phyloP scores from a whole-genome alignment of 2,329 filamentous ascomycete genomes.

The Pseudogymnoascus sp. region DNA sequence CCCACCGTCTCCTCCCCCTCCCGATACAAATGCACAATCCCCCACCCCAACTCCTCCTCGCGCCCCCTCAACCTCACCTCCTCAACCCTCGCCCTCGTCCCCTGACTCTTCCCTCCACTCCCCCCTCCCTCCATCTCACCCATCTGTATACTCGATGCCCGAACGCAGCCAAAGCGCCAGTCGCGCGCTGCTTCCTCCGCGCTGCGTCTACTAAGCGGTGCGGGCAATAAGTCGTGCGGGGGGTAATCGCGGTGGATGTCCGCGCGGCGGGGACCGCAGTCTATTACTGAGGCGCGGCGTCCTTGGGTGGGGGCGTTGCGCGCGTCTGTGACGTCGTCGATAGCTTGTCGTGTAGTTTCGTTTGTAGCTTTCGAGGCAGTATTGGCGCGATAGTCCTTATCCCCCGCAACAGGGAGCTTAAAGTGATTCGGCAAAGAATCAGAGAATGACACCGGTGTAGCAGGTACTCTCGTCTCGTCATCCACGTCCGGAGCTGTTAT shows the following conservation, averaged over 20 bases:
- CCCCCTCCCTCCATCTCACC: slow-evolving; percentile 30
- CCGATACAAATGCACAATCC: slow-evolving; percentile 87
- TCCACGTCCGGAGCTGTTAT: neutral
- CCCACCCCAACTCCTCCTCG: slow-evolving; percentile 79
- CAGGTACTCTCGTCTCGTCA: neutral
- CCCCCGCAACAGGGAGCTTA: neutral
- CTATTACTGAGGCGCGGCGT: slow-evolving; percentile 34
- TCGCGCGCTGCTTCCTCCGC: slow-evolving; percentile 49
- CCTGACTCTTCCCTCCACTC: slow-evolving; percentile 20
- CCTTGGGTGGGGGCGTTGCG: neutral
- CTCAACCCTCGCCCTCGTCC: slow-evolving; percentile 72
- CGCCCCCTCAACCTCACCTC: slow-evolving; percentile 56
- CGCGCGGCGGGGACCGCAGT: slow-evolving; percentile 36
- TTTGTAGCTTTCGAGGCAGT: neutral
- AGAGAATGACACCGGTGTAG: neutral
- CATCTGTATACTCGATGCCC: slow-evolving; percentile 77
- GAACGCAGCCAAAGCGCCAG: slow-evolving; percentile 75
- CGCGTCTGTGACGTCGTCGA: neutral
- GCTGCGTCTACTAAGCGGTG: slow-evolving; percentile 17
- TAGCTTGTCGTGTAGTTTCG: neutral
- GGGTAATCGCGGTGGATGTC: neutral
- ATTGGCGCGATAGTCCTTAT: neutral
- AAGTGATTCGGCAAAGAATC: neutral
- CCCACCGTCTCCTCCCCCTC: slow-evolving; percentile 70
- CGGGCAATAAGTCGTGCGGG: neutral